Base-by-base conservation (phyloP, 2,329 filamentous ascomycete genomes). In the Fusarium nurragi region DNA sequence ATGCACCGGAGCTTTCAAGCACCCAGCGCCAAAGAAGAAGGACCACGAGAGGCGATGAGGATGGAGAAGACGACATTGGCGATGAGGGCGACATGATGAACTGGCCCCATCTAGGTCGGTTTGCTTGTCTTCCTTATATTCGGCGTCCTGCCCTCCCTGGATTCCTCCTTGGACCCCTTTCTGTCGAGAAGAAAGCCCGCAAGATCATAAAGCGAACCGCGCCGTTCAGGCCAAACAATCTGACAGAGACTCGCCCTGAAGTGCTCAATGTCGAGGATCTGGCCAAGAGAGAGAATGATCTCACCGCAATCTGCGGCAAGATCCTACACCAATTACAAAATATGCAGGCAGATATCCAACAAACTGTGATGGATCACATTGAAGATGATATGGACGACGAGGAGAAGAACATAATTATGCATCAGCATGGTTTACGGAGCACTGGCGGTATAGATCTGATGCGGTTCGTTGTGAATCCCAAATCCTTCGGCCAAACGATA, bases 401-500 rank as follows among this genome's bases (percentile, higher is more conserved):
- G 1, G 79, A 85, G 58, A 77, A 75, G 43, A 75, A 76, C 9
- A 80, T 76, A 11, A 78, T 92, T 9, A 89, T 93, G 83, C 84
- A 86, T 34, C 81, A 86, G 52, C 79, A 90, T 70, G 86, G 88
- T 4, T 80, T 97, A 14, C 84, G 88, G 13, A 82, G 84, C 18
- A 88, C 88, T 3, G 89, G 88, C 2, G 91, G 92, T 16, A 86
- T 97, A 5, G 88, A 91, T 46, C 78, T 97, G 13, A 90, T 97
- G 75, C 88, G 90, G 49, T 98, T 97, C 69, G 92, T 93, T 37
- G 86, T 98, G 65, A 97, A 99, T 70, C 95, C 95, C 1, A 81
- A 81, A 36, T 97, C 93, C 1, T 99, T 98, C 71, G 92, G 92
- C 0, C 95, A 99, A 77, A 97, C 93, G 0, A 89, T 99, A 8